These are phyloP conservation scores for Alliaria petiolata DNA, from an alignment of 345 rosid species.

Conservation along the genomic window DNA sequence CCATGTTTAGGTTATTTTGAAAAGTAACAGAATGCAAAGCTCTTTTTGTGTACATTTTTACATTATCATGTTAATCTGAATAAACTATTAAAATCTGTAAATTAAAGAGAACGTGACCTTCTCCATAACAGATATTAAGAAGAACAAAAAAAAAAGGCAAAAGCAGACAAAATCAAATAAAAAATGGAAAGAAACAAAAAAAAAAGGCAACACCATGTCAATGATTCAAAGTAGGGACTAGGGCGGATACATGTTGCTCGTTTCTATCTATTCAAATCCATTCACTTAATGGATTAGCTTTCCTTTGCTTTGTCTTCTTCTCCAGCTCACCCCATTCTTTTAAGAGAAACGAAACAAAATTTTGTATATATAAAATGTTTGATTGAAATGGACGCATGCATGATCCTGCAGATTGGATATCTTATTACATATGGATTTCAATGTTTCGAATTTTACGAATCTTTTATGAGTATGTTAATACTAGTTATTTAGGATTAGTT, in stretches of 20 bases:
- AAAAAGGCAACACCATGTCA: background rate
- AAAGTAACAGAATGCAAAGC: background rate
- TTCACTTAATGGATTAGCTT: slow-evolving; percentile 17
- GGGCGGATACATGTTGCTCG: background rate
- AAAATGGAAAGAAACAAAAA: background rate
- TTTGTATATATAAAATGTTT: background rate
- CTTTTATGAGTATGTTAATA: background rate
- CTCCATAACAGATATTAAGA: background rate
- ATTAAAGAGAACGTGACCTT: background rate
- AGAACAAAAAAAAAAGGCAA: background rate
- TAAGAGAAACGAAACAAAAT: background rate
- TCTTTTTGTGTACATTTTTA: background rate
- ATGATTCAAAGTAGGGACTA: background rate
- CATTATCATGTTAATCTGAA: background rate
- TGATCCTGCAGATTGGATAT: slow-evolving; percentile 1
- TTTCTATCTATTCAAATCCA: slow-evolving; percentile 2
- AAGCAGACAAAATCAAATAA: background rate
- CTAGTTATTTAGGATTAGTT: background rate
- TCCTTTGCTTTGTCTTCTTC: slow-evolving; percentile 12
- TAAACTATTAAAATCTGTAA: background rate
- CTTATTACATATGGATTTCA: background rate
- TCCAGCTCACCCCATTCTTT: slow-evolving; percentile 9
- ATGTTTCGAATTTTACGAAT: background rate
- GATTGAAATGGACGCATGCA: background rate
- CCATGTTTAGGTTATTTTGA: background rate